Base-by-base conservation (phyloP, 768 basidiomycete species). In the Leccinum olivaceopallidum region DNA sequence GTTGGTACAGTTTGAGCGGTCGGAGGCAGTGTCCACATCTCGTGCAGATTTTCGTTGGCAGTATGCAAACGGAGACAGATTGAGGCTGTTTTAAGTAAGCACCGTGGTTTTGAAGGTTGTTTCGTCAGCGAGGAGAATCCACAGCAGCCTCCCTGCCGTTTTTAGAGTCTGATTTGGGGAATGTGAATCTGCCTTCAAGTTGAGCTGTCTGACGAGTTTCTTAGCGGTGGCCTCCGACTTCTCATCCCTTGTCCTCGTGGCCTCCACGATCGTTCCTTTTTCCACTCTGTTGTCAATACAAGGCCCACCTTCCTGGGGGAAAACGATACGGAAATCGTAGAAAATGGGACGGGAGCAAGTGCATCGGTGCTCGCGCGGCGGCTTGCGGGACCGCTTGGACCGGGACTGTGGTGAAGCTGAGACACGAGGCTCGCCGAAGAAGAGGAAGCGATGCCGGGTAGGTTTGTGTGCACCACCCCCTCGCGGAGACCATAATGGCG, bases 201-300 rank as follows among this genome's bases (percentile, higher is more conserved):
- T 76, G 42, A 90, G 71, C 65, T 82, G 80, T 55, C 63, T 72
- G 1, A 84, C 81, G 30, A 90, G 72, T 64, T 73, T 76, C 67
- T 77, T 80, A 32, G 87, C 88, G 1, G 81, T 71, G 5, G 83
- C 80, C 60, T 87, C 83, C 6, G 83, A 78, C 63, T 30, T 30
- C 9, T 30, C 30, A 30, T 30, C 30, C 30, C 30, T 77, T 12
- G 73, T 72, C 55, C 86, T 66, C 9, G 76, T 67, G 5, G 83
- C 80, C 60, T 87, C 83, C 6, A 84, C 77, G 51, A 89, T 80
- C 5, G 85, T 87, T 87, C 54, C 81, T 16, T 57, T 57, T 83
- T 51, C 78, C 70, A 39, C 74, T 71, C 1, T 68, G 72, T 64
- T 32, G 67, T 67, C 28, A 66, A 63, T 18, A 79, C 68, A n/a